Evolutionary conservation across 345 rosid species (phyloP).

Genomic region (Geranium brycei): DNA sequence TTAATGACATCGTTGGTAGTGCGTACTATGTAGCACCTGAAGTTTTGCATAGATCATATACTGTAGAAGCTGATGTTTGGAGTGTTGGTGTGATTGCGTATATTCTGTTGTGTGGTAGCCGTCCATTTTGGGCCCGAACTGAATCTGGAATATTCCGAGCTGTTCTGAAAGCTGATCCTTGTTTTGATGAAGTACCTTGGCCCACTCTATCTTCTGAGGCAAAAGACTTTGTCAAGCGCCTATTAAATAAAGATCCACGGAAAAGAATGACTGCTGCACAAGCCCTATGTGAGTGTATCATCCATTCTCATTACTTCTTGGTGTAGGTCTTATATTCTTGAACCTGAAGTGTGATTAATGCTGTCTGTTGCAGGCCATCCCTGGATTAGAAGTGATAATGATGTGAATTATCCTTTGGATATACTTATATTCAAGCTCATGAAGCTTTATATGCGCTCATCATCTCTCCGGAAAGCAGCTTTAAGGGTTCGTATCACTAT

Average conservation of each 20-base stretch:
- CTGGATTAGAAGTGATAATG: constrained; percentile 54
- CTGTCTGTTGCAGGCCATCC: constrained; percentile 62
- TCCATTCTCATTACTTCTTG: constrained; percentile 1
- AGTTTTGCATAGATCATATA: constrained; percentile 87
- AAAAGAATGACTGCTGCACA: constrained; percentile 94
- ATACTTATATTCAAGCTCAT: constrained; percentile 61
- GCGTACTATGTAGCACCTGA: constrained; percentile 61
- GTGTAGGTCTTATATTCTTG: background rate
- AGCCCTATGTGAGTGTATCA: constrained; percentile 62
- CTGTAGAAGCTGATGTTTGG: constrained; percentile 94
- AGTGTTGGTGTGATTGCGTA: constrained; percentile 91
- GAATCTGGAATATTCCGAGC: constrained; percentile 94
- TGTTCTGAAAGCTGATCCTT: constrained; percentile 86
- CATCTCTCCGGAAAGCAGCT: constrained; percentile 89
- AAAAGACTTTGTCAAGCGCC: constrained; percentile 71
- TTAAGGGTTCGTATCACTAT: constrained; percentile 44
- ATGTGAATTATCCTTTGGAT: constrained; percentile 59
- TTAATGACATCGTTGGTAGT: constrained; percentile 54
- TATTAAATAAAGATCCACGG: constrained; percentile 86
- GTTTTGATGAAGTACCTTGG: constrained; percentile 89
- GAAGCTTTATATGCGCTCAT: constrained; percentile 78
- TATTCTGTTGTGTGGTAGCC: constrained; percentile 84
- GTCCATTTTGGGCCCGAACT: constrained; percentile 95
- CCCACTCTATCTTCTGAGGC: constrained; percentile 78
- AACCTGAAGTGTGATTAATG: constrained; percentile 6